Conservation (phyloP, 1,139 yeast genomes). For the Kazachstania sp. region DNA sequence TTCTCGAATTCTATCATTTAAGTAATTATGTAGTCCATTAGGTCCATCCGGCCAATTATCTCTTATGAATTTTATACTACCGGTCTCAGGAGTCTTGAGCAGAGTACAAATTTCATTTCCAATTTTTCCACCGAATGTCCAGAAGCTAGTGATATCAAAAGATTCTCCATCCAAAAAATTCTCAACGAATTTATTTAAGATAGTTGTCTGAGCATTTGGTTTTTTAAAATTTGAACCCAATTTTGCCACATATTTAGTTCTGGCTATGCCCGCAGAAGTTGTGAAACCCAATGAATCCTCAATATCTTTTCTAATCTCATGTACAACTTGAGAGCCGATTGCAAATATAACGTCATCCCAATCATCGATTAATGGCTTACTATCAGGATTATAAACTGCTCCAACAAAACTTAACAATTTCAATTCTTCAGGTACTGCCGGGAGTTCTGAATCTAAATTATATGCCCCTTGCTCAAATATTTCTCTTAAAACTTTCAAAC, state of each 20-base stretch:
- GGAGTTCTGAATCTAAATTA: slow-evolving; percentile 35
- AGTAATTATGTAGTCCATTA: slow-evolving; percentile 29
- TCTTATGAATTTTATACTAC: slow-evolving; percentile 42
- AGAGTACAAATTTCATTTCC: slow-evolving; percentile 53
- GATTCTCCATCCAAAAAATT: slow-evolving; percentile 43
- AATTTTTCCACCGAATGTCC: slow-evolving; percentile 86
- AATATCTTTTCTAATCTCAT: slow-evolving; percentile 46
- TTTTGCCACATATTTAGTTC: slow-evolving; percentile 72
- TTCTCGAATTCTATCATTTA: slow-evolving; percentile 8
- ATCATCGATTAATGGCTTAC: slow-evolving; percentile 36
- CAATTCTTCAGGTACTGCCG: slow-evolving; percentile 42
- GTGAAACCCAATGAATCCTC: slow-evolving; percentile 59
- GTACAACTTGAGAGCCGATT: slow-evolving; percentile 55
- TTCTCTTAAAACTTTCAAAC: slow-evolving; percentile 11
- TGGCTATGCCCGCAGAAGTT: slow-evolving; percentile 81
- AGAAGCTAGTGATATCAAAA: slow-evolving; percentile 66
- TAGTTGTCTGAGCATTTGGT: slow-evolving; percentile 79
- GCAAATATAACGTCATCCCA: slow-evolving; percentile 80
- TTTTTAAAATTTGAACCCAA: slow-evolving; percentile 81
- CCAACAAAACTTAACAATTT: slow-evolving; percentile 19
- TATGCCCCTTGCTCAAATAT: slow-evolving; percentile 21
- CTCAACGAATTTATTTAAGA: slow-evolving; percentile 42
- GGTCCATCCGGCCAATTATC: slow-evolving; percentile 33
- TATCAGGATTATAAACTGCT: slow-evolving; percentile 15
- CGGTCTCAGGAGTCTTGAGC: slow-evolving; percentile 37